Base-by-base conservation (phyloP, 2,329 filamentous ascomycete genomes). In the Arthroderma sp. region DNA sequence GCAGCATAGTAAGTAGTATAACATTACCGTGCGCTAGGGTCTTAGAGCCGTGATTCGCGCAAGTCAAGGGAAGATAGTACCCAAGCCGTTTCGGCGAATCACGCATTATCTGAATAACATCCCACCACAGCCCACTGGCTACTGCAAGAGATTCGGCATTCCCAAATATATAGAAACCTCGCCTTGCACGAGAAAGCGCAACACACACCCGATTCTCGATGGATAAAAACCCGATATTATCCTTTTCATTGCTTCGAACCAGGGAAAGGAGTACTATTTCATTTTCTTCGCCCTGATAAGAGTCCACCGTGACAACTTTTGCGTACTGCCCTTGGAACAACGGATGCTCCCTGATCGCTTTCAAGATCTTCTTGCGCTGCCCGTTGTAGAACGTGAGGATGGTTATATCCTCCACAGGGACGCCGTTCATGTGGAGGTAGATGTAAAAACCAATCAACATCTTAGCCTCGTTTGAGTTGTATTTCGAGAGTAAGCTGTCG, bases 231-330 rank as follows among this genome's bases (percentile, higher is more conserved):
- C 88, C 88, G 29, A 87, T 80, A 0, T 68, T 66, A 4, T 65
- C 56, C 1, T 64, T 54, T 1, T 57, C 51, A 32, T 81, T 82
- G 50, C 81, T 87, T 37, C 88, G 75, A 3, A 91, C 86, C 0
- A 94, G 67, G 0, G 87, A 94, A 0, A 94, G 66, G 1, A 94
- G 59, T 6, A 95, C 71, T 6, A 94, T 70, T 27, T 88, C 83
- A 49, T 94, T 94, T 58, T 94, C 86, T 54, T 94, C 86, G 8
- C 87, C 87, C 59, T 94, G 87, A 55, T 89, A 94, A 0, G 83
- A 85, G 55, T 94, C 88, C 0, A 95, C 84, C 0, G 87, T 94
- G 31, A 77, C 75, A 1, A 94, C 80, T 2, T 81, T 81, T 53
- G 74, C 56, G 47, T 62, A 60, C 3, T 55, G 49, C n/a, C 59